Evolutionary conservation across 2,329 filamentous ascomycete genomes (phyloP).

Genomic region (Fusarium pseudocircinatum): DNA sequence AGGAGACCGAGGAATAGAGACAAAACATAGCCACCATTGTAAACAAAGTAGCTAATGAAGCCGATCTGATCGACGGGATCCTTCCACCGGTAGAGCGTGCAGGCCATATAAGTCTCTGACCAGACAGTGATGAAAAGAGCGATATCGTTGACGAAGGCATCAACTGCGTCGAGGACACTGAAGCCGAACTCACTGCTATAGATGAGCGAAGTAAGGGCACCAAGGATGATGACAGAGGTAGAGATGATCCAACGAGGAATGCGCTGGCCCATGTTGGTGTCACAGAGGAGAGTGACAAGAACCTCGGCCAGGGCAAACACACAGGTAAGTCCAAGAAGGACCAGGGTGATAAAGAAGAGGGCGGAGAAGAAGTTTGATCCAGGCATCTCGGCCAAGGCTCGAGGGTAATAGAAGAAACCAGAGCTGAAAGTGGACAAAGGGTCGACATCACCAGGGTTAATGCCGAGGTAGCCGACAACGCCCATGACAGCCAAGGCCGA

Average conservation of each 20-base stretch:
- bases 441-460: constrained; percentile 44
- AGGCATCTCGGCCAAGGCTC: constrained; percentile 64
- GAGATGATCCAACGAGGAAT: constrained; percentile 54
- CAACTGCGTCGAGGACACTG: constrained; percentile 60
- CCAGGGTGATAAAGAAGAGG: constrained; percentile 62
- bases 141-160: constrained; percentile 63
- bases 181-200: constrained; percentile 66
- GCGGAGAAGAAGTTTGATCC: constrained; percentile 64
- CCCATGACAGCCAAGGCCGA: constrained; percentile 57
- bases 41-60: constrained; percentile 50
- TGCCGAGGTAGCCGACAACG: constrained; percentile 56
- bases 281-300: constrained; percentile 51
- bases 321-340: constrained; percentile 62
- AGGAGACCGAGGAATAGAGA: constrained; percentile 58
- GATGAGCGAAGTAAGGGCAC: constrained; percentile 59
- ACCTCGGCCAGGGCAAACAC: constrained; percentile 21
- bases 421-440: constrained; percentile 59
- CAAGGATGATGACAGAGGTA: constrained; percentile 55
- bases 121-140: constrained; percentile 62
- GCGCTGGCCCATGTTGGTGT: constrained; percentile 49
- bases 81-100: constrained; percentile 60
- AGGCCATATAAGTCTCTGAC: constrained; percentile 60
- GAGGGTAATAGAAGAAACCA: constrained; percentile 63
- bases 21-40: constrained; percentile 59
- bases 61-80: constrained; percentile 56